Percentiles rank a stretch among this genome's conserved stretches.
Evolutionary conservation across 495 filamentous ascomycete species (phyloP).

Genomic region (Parathielavia appendiculata): DNA sequence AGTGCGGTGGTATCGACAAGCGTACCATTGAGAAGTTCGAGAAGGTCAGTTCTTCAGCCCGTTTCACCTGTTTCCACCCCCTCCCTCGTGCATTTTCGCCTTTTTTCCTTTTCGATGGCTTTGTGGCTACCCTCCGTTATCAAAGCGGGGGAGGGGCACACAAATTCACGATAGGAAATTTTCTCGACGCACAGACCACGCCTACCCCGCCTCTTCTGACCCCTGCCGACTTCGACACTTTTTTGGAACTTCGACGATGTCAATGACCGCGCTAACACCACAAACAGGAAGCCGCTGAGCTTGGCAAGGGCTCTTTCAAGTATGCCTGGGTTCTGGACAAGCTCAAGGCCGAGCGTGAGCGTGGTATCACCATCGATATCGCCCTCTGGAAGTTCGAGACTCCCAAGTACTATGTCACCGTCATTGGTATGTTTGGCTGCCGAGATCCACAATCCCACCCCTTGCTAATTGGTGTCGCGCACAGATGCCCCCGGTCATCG

Average conservation of each 20-base stretch:
- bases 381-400: slow-evolving; percentile 99
- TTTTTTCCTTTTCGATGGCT: slow-evolving; percentile 21
- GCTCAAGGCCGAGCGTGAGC: slow-evolving; percentile 99
- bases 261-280: slow-evolving; percentile 27
- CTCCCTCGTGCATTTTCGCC: slow-evolving; percentile 9
- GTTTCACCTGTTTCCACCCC: slow-evolving; percentile 18
- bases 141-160: slow-evolving; percentile 34
- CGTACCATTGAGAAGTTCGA: slow-evolving; percentile 99
- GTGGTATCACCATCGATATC: slow-evolving; percentile 99
- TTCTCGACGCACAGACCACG: slow-evolving; percentile 32
- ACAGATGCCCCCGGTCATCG: slow-evolving; percentile 96
- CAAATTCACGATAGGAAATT: slow-evolving; percentile 21
- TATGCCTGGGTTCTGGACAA: slow-evolving; percentile 99
- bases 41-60: slow-evolving; percentile 65
- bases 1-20: slow-evolving; percentile 99
- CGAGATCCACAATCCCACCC: background rate
- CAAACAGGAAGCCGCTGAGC: slow-evolving; percentile 89
- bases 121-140: slow-evolving; percentile 30
- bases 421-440: slow-evolving; percentile 69
- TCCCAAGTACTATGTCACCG: slow-evolving; percentile 95
- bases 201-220: slow-evolving; percentile 15
- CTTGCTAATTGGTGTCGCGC: slow-evolving; percentile 16
- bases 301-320: slow-evolving; percentile 99
- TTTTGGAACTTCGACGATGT: slow-evolving; percentile 7
- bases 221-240: background rate